phyloP scores from a whole-genome alignment of 257 asterid species.

The Ilex aquifolium region DNA sequence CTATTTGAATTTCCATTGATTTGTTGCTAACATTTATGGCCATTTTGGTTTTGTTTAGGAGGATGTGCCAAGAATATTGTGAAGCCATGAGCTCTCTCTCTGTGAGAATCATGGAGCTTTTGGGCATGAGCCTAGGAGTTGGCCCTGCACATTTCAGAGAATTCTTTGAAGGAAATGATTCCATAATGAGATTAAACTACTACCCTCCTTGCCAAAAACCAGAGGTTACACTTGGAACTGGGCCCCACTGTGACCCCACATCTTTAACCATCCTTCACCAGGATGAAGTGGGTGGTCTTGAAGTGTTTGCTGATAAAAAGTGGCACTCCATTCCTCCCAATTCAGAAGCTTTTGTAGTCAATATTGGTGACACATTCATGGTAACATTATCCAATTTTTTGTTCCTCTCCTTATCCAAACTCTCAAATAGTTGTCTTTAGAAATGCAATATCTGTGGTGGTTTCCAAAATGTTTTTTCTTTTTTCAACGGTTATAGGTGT shows the following conservation, averaged over 20 bases:
- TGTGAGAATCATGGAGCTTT: conserved; percentile 50
- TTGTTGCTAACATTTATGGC: neutral
- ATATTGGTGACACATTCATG: conserved; percentile 86
- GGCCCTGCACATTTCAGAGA: conserved; percentile 44
- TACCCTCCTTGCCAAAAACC: conserved; percentile 69
- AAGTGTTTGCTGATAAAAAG: conserved; percentile 50
- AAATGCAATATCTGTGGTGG: no score
- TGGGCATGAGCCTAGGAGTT: conserved; percentile 66
- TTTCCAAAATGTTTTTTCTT: no score
- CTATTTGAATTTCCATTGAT: no score
- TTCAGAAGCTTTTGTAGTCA: conserved; percentile 66
- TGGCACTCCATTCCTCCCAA: conserved; percentile 69
- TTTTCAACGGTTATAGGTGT: no score
- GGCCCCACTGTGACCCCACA: conserved; percentile 86
- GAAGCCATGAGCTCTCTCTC: conserved; percentile 57
- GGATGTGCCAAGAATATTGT: conserved; percentile 50
- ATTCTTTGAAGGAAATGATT: conserved; percentile 57
- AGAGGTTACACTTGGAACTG: conserved; percentile 61
- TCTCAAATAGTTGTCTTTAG: no score
- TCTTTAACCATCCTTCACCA: conserved; percentile 72
- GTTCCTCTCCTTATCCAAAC: no score
- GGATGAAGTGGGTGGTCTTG: conserved; percentile 70
- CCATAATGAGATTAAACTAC: conserved; percentile 69
- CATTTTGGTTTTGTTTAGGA: conserved; percentile 25
- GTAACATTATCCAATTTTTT: conserved; percentile 14